phyloP scores from a whole-genome alignment of 164 flowering plant genomes.

The Sedum album region DNA sequence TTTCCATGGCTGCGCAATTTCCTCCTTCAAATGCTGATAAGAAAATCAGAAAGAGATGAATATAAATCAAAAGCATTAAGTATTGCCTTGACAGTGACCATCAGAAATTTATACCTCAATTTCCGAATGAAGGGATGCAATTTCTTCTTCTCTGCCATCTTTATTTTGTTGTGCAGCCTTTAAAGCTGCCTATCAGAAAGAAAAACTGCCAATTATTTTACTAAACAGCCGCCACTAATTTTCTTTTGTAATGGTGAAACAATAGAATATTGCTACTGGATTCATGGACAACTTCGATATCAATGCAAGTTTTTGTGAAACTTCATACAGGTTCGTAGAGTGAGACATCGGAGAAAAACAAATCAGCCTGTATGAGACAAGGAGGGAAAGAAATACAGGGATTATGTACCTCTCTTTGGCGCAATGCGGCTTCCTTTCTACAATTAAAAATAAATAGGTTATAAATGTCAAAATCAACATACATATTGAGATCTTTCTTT shows the following conservation, averaged over 20 bases:
- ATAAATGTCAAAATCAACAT: background rate
- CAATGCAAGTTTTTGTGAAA: background rate
- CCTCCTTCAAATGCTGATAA: conserved; percentile 58
- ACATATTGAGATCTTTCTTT: conserved; percentile 6
- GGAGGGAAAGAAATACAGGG: background rate
- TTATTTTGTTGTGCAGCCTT: conserved; percentile 69
- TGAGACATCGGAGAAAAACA: background rate
- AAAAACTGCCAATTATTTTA: background rate
- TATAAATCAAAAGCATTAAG: background rate
- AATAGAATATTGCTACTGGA: too few species aligned
- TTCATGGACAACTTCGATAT: background rate
- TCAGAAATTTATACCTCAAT: conserved; percentile 48
- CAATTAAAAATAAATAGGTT: conserved; percentile 16
- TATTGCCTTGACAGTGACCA: conserved; percentile 36
- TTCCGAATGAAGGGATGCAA: conserved; percentile 53
- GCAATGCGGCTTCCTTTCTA: conserved; percentile 95
- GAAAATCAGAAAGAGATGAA: conserved; percentile 6
- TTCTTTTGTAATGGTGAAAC: background rate
- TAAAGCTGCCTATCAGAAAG: conserved; percentile 63
- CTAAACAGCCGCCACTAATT: background rate
- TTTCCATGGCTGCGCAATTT: conserved; percentile 49
- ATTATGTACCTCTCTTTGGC: conserved; percentile 79
- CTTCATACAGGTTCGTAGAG: background rate
- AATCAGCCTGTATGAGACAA: background rate
- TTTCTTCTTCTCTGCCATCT: conserved; percentile 66